Base-by-base conservation (phyloP, 2,329 filamentous ascomycete species). In the Nothopassalora personata region DNA sequence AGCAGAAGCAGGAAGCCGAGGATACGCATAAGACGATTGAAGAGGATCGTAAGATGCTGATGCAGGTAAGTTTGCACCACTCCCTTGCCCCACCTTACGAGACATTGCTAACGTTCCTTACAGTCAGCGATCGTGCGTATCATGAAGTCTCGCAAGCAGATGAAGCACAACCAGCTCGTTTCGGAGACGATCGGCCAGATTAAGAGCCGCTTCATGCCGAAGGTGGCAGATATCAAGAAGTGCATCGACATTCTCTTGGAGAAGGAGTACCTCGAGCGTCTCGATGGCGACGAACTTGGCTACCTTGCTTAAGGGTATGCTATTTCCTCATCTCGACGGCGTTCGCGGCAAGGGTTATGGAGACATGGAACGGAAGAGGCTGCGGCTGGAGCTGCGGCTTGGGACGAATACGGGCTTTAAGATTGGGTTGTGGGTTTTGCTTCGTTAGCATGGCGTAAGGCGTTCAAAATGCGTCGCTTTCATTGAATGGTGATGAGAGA, bases 1-100 rank as follows among this genome's bases (percentile, higher is more conserved):
- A 99, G 77, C 88, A 93, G 72, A 97, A 97, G 82, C 90, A 94
- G 64, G 94, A 99, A 75, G 89, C 91, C 65, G 92, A 91, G 62
- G 94, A 99, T 73, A 99, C 94, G 6, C 96, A 97, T 81, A 99
- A 99, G 85, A 97, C 91, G 3, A 97, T 99, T 68, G 94, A 99
- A 79, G 94, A 99, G 76, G 94, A 99, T 74, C 85, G 94, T 62
- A 97, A 97, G 77, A 81, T 99, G 61, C 84, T 99, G 60, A 89
- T 97, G 73, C 94, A 99, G 87, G 93, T 96, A 83, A 75, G 87
- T 81, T 65, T 56, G 28, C 46, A 28, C 13, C 23, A 51, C 15
- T 58, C 54, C 57, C 46, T 45, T 62, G 33, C 15, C 11, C n/a
- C n/a, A 6, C 23, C 30, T 5, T 46, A 19, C 15, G 27, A 8